Conservation (phyloP, 495 filamentous ascomycete genomes). For the Trichoderma reesei region DNA sequence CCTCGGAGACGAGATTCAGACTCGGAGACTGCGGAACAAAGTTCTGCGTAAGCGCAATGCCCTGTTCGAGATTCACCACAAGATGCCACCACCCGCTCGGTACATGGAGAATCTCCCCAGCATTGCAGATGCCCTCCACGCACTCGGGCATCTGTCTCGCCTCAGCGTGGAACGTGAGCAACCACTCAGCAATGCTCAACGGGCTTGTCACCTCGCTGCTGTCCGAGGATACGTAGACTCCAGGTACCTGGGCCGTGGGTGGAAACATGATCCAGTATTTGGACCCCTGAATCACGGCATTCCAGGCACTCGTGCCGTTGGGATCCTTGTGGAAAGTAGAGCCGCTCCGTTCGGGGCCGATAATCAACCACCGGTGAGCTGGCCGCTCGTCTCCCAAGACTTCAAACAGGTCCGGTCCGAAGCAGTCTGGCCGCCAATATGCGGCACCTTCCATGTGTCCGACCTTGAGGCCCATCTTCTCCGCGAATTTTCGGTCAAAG, state of each 20-base stretch:
- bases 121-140: constrained; percentile 74
- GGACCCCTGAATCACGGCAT: constrained; percentile 79
- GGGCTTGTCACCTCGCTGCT: constrained; percentile 92
- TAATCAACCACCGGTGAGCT: constrained; percentile 86
- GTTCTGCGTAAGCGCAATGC: constrained; percentile 91
- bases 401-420: constrained; percentile 81
- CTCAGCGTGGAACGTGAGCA: constrained; percentile 82
- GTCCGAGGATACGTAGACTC: constrained; percentile 85
- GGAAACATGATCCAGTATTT: constrained; percentile 98
- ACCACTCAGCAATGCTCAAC: constrained; percentile 92
- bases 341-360: constrained; percentile 81
- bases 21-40: constrained; percentile 62
- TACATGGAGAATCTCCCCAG: constrained; percentile 88
- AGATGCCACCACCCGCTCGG: constrained; percentile 94
- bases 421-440: constrained; percentile 82
- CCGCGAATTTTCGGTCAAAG: constrained; percentile 78
- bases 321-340: constrained; percentile 91
- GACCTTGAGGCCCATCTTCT: constrained; percentile 69
- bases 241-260: constrained; percentile 54
- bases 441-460: constrained; percentile 42
- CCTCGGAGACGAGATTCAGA: constrained; percentile 51
- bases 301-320: constrained; percentile 75
- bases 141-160: constrained; percentile 71
- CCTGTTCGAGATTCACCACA: constrained; percentile 76
- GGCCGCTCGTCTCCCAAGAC: constrained; percentile 72